Evolutionary conservation across 2,329 filamentous ascomycete species (phyloP), one percentile per base, ranked within the genome.

Genomic region (Venturia pyrina): DNA sequence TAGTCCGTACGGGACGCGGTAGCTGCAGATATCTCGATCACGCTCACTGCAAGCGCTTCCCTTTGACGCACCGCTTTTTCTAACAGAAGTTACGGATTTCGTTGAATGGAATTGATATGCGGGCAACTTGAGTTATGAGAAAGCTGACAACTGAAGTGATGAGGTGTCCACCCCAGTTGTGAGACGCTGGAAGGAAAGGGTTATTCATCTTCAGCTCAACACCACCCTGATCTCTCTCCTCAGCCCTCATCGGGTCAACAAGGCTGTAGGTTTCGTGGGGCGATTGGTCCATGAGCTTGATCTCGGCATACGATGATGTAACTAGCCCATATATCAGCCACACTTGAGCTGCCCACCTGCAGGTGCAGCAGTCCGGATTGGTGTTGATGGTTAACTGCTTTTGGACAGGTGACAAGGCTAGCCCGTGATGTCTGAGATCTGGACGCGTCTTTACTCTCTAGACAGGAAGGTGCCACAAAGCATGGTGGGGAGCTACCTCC

Each of bases 11-110:
- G 28, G 28, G 53, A 59, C 32, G 53, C 28, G 13, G 37, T 34
- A 59, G 53, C 53, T 59, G 53, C 53, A 59, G 53, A 19, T 8
- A 34, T 59, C 53, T 59, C 32, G 53, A 59, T 59, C 53, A 59
- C 32, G 32, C 19, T 37, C 5, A 34, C 5, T 19, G 13, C 53
- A 34, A 59, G 32, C 32, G 24, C 50, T 34, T 17, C 19, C 19
- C 24, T 28, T 53, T 15, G 2, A 53, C 28, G 48, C 48, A 53
- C 21, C 10, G 21, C 48, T 24, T 3, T 53, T 28, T 28, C 2
- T 28, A 53, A 10, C 11, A 11, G 21, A 15, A 53, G 13, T 3
- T 2, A 10, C 46, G 10, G 6, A 24, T 46, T 17, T 46, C n/a
- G n/a, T n/a, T n/a, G n/a, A 28, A 28, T 28, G 28, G 28, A 28